Evolutionary conservation across 2,329 filamentous ascomycete genomes (phyloP).

Genomic region (Fusarium siculi): DNA sequence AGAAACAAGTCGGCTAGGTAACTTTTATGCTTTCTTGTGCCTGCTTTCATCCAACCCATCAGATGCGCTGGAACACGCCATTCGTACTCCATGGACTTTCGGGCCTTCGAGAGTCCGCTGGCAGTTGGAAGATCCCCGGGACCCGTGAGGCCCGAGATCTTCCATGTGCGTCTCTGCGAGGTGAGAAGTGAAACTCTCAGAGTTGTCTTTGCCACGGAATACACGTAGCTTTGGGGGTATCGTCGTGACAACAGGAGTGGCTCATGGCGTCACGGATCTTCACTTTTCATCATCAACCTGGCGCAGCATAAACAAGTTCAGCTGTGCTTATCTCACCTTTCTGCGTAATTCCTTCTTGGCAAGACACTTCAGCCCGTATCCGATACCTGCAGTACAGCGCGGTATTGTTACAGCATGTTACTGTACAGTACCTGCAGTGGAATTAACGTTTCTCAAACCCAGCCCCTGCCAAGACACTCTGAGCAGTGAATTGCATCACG

Average conservation of each 20-base stretch:
- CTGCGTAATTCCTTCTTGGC: slow-evolving; percentile 24
- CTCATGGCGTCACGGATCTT: slow-evolving; percentile 31
- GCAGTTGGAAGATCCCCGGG: background rate
- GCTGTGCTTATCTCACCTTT: slow-evolving; percentile 8
- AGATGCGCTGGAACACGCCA: background rate
- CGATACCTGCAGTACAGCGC: background rate
- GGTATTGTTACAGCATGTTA: background rate
- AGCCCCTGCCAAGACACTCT: slow-evolving; percentile 41
- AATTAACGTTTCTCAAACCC: slow-evolving; percentile 19
- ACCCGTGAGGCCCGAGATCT: slow-evolving; percentile 14
- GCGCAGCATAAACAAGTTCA: slow-evolving; percentile 15
- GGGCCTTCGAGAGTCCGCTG: slow-evolving; percentile 25
- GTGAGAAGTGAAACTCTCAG: background rate
- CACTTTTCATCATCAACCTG: slow-evolving; percentile 30
- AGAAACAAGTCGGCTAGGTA: slow-evolving; percentile 1
- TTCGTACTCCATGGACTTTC: slow-evolving; percentile 10
- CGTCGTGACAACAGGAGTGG: slow-evolving; percentile 23
- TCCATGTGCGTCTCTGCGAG: background rate
- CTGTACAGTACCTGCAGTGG: background rate
- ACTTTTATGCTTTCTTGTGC: background rate
- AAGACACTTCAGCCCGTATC: background rate
- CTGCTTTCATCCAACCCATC: background rate
- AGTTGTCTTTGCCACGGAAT: slow-evolving; percentile 18
- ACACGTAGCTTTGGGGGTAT: slow-evolving; percentile 11
- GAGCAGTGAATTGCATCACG: slow-evolving; percentile 32